Evolutionary conservation across 2,329 filamentous ascomycete species (phyloP), one percentile per base, ranked within the genome.

Genomic region (Lomentospora prolificans): DNA sequence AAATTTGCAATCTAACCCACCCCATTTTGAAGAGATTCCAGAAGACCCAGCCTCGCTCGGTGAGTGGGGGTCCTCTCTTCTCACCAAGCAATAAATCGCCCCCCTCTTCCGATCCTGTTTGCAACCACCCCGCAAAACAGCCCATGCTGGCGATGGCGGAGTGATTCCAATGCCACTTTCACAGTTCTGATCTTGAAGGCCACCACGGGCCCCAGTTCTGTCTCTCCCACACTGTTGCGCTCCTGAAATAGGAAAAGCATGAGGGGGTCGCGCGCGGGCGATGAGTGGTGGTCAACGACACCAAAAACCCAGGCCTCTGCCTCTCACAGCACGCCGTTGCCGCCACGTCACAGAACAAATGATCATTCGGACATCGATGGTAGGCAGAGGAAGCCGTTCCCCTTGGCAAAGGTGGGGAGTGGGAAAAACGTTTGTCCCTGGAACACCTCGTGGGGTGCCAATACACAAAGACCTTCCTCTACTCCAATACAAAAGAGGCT

Each of bases 221-320:
- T 41, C 19, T 41, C n/a, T 41, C n/a, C n/a, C n/a, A n/a, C n/a
- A n/a, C n/a, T n/a, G n/a, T n/a, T n/a, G n/a, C 12, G n/a, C 44
- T 7, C 44, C 44, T 19, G 24, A 19, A 48, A 48, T 10, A 48
- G 44, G 22, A 48, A 48, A 48, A 19, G 44, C 12, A 19, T 22
- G 44, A 22, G 61, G 59, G 61, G 61, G 48, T 59, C n/a, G n/a
- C n/a, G n/a, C n/a, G n/a, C n/a, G n/a, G n/a, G n/a, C n/a, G n/a
- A n/a, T n/a, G n/a, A n/a, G n/a, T 57, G 61, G 41, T 12, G 44
- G 44, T 25, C 44, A 48, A 48, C 17, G 10, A 10, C 17, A 27
- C 22, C 22, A 48, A 48, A 17, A 41, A 41, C 36, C 36, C 14
- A 17, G n/a, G 36, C 36, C 36, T 17, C 36, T 41, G 36, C 44